A percentile compares a stretch with the other conserved stretches of the same genome.
Conservation (phyloP, 73 alveolate genomes). For the Tetrahymena elliotti region DNA sequence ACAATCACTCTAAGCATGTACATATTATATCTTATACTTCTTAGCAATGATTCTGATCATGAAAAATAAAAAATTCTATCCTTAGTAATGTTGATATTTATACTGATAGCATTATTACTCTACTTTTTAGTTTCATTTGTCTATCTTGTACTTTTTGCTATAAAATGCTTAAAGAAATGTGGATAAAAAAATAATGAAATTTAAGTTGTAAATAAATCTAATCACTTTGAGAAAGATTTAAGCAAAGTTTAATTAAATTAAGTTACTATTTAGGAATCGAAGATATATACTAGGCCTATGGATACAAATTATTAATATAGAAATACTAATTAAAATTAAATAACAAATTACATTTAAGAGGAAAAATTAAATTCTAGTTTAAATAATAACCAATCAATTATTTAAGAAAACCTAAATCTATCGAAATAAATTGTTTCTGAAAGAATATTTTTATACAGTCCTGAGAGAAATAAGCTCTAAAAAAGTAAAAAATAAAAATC, state of each 20-base stretch:
- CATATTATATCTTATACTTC: background rate
- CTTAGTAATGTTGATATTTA: background rate
- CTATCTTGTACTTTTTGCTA: background rate
- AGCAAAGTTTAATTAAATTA: background rate
- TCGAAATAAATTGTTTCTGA: background rate
- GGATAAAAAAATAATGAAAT: background rate
- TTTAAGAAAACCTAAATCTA: background rate
- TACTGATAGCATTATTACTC: background rate
- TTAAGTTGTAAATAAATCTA: background rate
- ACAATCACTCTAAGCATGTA: background rate
- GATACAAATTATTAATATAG: background rate
- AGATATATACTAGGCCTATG: background rate
- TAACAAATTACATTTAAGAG: background rate
- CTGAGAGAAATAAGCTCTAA: background rate
- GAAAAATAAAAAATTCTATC: background rate
- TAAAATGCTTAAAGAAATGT: background rate
- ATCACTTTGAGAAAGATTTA: background rate
- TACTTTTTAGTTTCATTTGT: background rate
- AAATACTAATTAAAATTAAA: background rate
- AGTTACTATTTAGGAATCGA: background rate
- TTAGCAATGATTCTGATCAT: background rate
- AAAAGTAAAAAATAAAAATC: too few species aligned
- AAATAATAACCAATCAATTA: background rate
- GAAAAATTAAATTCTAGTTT: background rate
- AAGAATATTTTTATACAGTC: background rate